Base-by-base conservation (phyloP, 2,329 filamentous ascomycete genomes). In the Exophiala alcalophila region DNA sequence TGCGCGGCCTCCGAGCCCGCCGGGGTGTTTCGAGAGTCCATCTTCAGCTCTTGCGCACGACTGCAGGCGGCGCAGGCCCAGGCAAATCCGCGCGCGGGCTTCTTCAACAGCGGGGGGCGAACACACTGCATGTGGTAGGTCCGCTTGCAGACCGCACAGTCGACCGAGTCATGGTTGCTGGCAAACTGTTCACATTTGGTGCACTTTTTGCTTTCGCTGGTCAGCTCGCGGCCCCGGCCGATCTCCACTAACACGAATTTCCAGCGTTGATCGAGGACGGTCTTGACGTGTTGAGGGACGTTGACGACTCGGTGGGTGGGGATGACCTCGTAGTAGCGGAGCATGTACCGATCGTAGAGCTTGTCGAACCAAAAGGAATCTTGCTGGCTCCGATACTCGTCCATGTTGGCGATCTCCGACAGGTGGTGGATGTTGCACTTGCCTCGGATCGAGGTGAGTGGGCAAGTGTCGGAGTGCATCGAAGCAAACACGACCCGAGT, bases 61-160 rank as follows among this genome's bases (percentile, higher is more conserved):
- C 89, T 96, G 66, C 92, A 98, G 46, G 91, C 85, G 40, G 87
- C 92, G 65, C 92, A 98, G 20, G 92, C 91, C 92, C 92, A 98
- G 4, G 89, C 92, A 67, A 98, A 98, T 26, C 92, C 92, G 65
- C 92, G 84, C 32, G 91, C 95, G 14, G 92, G 92, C 66, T 98
- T 98, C 66, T 96, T 98, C 39, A 89, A 76, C 50, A 98, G 67
- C 25, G 90, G 88, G 27, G 92, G 92, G 49, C 85, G 84, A 43
- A 98, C 92, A 65, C 92, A 98, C 59, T 90, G 87, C 91, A 98
- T 97, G 70, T 98, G 92, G 68, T 96, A 98, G 10, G 91, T 97
- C 64, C 89, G 83, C 61, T 83, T 80, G 66, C 92, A 98, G 41
- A 96, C 89, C 30, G 91, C 92, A 65, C 92, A 98, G 64, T 97